phyloP scores from a whole-genome alignment of 306 rosid genomes.

The Sindora glabra region DNA sequence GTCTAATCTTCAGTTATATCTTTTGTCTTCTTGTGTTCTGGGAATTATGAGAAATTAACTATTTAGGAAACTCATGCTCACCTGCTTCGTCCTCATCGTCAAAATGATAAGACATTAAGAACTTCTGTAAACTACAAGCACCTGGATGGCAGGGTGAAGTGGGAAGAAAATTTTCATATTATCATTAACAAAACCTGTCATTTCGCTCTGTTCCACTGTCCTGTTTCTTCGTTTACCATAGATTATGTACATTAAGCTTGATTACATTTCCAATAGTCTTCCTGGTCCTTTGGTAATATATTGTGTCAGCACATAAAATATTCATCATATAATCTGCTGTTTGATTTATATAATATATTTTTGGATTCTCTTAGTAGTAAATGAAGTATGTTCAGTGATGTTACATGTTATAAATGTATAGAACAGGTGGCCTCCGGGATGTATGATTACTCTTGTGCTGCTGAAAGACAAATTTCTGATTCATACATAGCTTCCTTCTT shows the following conservation, averaged over 20 bases:
- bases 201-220: background rate
- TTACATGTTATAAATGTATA: slow-evolving; percentile 19
- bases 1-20: too few species aligned
- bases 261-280: background rate
- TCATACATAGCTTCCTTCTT: slow-evolving; percentile 18
- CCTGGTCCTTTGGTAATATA: background rate
- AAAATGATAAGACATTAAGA: too few species aligned
- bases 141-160: background rate
- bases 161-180: background rate
- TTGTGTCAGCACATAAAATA: background rate
- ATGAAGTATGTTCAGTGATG: slow-evolving; percentile 12
- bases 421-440: slow-evolving; percentile 29
- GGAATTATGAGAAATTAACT: background rate
- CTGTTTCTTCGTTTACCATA: background rate
- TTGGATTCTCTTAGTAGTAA: slow-evolving; percentile 2
- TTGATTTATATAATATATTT: background rate
- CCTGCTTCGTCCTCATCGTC: too few species aligned
- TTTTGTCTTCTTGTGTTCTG: background rate
- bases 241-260: too few species aligned
- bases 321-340: background rate
- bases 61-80: too few species aligned
- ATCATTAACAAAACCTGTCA: background rate
- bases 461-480: slow-evolving; percentile 16
- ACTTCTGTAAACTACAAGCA: too few species aligned
- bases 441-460: slow-evolving; percentile 11